phyloP scores from a whole-genome alignment of 179 eudicot genomes.

The Sideroxylon spinosum region DNA sequence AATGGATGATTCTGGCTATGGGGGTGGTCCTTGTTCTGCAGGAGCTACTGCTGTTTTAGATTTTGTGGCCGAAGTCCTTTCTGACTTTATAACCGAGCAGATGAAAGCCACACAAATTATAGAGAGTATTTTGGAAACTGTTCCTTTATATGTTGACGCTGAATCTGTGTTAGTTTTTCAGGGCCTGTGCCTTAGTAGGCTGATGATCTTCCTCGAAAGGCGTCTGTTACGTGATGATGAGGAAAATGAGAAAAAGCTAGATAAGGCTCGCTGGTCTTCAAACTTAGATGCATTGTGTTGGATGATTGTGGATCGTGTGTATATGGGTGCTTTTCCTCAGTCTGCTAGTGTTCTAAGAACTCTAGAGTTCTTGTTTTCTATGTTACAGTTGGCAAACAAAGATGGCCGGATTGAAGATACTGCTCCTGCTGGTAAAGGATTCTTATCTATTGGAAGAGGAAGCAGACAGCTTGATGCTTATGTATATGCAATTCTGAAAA shows the following conservation, averaged over 20 bases:
- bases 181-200: conserved; percentile 91
- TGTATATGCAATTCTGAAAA: conserved; percentile 74
- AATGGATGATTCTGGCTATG: conserved; percentile 87
- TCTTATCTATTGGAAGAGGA: conserved; percentile 81
- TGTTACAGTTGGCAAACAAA: conserved; percentile 96
- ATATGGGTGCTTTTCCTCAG: conserved; percentile 97
- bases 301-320: conserved; percentile 93
- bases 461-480: conserved; percentile 88
- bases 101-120: conserved; percentile 68
- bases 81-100: conserved; percentile 88
- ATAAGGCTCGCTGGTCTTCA: conserved; percentile 82
- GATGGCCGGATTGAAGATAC: conserved; percentile 88
- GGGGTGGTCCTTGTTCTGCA: conserved; percentile 96
- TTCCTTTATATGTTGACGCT: conserved; percentile 75
- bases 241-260: conserved; percentile 82
- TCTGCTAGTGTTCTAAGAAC: conserved; percentile 71
- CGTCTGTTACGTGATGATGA: conserved; percentile 94
- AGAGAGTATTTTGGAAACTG: conserved; percentile 82
- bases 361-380: conserved; percentile 87
- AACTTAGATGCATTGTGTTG: conserved; percentile 85
- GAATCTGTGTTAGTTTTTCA: conserved; percentile 85
- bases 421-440: conserved; percentile 69
- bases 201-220: conserved; percentile 95
- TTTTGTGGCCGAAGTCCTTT: conserved; percentile 90
- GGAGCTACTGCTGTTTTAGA: conserved; percentile 96